These are phyloP conservation scores for Trichoderma asperellum DNA, from an alignment of 2,329 filamentous ascomycete genomes.

Conservation along the genomic window DNA sequence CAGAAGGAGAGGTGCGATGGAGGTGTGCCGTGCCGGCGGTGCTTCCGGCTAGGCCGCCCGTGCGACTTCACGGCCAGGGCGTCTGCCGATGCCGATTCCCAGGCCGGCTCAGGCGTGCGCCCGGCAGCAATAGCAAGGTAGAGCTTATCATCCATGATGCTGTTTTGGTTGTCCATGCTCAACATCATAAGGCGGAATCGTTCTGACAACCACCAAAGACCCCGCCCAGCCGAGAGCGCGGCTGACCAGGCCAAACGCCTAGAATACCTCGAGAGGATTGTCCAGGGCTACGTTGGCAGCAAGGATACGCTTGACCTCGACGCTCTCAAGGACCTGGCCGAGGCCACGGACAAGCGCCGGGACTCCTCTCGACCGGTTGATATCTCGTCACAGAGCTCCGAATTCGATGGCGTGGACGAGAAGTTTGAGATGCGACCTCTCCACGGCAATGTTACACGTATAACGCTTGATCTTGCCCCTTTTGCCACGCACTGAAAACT, in stretches of 20 bases:
- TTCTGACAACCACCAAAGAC: slow-evolving; percentile 6
- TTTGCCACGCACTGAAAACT: background rate
- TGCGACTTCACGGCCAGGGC: slow-evolving; percentile 38
- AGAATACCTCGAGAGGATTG: slow-evolving; percentile 26
- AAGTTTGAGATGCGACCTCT: slow-evolving; percentile 19
- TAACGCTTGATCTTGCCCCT: background rate
- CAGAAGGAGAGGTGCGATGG: slow-evolving; percentile 62
- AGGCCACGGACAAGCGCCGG: slow-evolving; percentile 16
- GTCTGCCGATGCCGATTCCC: slow-evolving; percentile 26
- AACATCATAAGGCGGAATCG: background rate
- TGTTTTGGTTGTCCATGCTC: background rate
- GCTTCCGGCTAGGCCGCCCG: slow-evolving; percentile 53
- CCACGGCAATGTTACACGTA: slow-evolving; percentile 23
- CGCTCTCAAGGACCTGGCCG: slow-evolving; percentile 24
- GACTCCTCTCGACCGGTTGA: slow-evolving; percentile 12
- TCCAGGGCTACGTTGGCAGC: slow-evolving; percentile 28
- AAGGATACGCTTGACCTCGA: slow-evolving; percentile 28
- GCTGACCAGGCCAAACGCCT: slow-evolving; percentile 28
- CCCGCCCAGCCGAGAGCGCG: slow-evolving; percentile 7
- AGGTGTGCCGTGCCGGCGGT: slow-evolving; percentile 57
- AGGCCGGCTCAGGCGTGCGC: background rate
- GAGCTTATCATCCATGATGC: background rate
- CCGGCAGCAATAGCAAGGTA: slow-evolving; percentile 16
- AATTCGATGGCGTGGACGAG: slow-evolving; percentile 33
- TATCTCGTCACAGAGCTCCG: slow-evolving; percentile 29